Percentiles rank a stretch among this genome's conserved stretches.
phyloP scores from a whole-genome alignment of 2,329 filamentous ascomycete genomes.

The Aureobasidium sp. region DNA sequence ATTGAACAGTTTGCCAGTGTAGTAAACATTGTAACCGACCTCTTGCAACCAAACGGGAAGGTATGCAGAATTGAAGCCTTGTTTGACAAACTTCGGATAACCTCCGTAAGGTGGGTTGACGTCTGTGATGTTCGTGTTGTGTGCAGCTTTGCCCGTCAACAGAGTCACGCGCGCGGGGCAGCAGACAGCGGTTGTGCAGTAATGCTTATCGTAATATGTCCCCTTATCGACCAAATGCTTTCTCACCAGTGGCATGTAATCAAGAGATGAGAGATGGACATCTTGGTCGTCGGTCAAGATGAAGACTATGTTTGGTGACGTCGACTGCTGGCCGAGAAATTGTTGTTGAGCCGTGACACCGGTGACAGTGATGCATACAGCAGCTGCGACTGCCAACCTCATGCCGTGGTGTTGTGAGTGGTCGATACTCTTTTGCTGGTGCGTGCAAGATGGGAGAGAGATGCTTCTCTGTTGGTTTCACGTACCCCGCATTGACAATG shows the following conservation, averaged over 20 bases:
- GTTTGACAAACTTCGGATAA: constrained; percentile 58
- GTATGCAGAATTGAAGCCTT: constrained; percentile 60
- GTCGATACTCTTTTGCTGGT: background rate
- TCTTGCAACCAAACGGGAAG: constrained; percentile 65
- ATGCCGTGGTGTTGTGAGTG: background rate
- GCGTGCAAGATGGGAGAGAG: background rate
- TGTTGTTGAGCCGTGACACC: background rate
- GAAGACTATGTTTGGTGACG: constrained; percentile 54
- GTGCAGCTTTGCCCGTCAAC: constrained; percentile 54
- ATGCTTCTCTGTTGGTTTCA: background rate
- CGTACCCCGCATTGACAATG: constrained; percentile 1
- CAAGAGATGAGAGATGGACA: constrained; percentile 51
- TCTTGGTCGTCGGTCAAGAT: constrained; percentile 65
- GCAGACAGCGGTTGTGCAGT: constrained; percentile 59
- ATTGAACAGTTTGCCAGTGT: constrained; percentile 65
- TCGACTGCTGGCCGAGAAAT: background rate
- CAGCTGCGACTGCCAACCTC: background rate
- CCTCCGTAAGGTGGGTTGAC: constrained; percentile 50
- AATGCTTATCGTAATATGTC: constrained; percentile 55
- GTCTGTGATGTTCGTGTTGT: constrained; percentile 65
- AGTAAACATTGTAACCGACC: constrained; percentile 64
- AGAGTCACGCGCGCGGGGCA: constrained; percentile 61
- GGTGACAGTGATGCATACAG: background rate
- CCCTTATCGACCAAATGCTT: constrained; percentile 53
- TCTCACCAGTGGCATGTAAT: constrained; percentile 53